Evolutionary conservation across 768 basidiomycete species (phyloP).

Genomic region (Lactarius sp.): DNA sequence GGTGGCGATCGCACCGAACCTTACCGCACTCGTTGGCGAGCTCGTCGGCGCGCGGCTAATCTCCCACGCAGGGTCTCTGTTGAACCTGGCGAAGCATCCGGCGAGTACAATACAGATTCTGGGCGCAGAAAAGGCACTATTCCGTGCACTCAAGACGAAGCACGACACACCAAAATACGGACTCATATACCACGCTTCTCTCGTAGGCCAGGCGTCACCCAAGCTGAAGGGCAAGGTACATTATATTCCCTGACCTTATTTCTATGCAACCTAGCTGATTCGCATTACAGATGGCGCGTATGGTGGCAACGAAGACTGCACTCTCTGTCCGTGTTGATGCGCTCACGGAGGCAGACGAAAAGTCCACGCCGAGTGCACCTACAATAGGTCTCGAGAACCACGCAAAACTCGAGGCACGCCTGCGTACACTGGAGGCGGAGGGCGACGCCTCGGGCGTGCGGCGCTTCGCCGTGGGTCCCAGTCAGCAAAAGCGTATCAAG

Average conservation of each 20-base stretch:
- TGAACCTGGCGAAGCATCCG: constrained; percentile 68
- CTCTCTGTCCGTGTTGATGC: constrained; percentile 98
- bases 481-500: constrained; percentile 75
- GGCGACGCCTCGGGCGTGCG: constrained; percentile 68
- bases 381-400: constrained; percentile 92
- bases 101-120: constrained; percentile 77
- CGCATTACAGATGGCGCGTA: constrained; percentile 85
- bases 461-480: constrained; percentile 53
- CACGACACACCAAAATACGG: constrained; percentile 99
- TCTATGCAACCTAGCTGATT: neutral
- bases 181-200: constrained; percentile 96
- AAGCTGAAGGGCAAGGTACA: constrained; percentile 95
- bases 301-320: constrained; percentile 98
- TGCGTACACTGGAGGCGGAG: constrained; percentile 84
- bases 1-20: constrained; percentile 96
- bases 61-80: constrained; percentile 67
- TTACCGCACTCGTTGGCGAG: constrained; percentile 80
- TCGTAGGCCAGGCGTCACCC: constrained; percentile 95
- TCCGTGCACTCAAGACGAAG: constrained; percentile 73
- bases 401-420: constrained; percentile 89
- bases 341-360: constrained; percentile 86
- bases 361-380: constrained; percentile 75
- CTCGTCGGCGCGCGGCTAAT: constrained; percentile 72
- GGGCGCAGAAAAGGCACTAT: constrained; percentile 73
- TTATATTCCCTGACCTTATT: neutral